A percentile compares a stretch with the other conserved stretches of the same genome.
Conservation (phyloP, 352 stramenopile species). For the Globisporangium nagaii region DNA sequence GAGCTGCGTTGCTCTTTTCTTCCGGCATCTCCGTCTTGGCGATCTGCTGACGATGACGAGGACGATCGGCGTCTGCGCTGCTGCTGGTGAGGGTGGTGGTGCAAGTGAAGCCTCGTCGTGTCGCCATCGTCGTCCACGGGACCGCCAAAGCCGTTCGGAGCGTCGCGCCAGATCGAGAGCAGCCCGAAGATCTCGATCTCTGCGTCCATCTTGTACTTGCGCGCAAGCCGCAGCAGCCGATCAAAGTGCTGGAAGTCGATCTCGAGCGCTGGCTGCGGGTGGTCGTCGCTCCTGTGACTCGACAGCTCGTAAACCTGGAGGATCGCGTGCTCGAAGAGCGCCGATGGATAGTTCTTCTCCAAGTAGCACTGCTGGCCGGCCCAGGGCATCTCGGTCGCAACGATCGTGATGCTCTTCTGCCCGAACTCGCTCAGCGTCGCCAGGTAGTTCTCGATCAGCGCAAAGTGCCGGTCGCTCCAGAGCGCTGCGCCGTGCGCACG, state of each 20-base stretch:
- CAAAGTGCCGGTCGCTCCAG: constrained; percentile 68
- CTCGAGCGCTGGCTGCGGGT: constrained; percentile 18
- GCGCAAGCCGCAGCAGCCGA: constrained; percentile 43
- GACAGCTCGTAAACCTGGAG: constrained; percentile 51
- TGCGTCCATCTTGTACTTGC: constrained; percentile 41
- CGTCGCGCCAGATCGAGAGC: constrained; percentile 62
- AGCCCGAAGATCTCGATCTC: constrained; percentile 78
- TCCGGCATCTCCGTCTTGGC: not conserved
- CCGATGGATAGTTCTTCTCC: constrained; percentile 57
- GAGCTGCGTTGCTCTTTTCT: not conserved
- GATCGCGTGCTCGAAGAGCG: constrained; percentile 64
- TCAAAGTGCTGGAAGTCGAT: constrained; percentile 74
- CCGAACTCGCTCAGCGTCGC: constrained; percentile 47
- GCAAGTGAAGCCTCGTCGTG: not conserved
- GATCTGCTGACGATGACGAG: constrained; percentile 2
- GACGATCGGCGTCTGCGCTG: not conserved
- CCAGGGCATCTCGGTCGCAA: constrained; percentile 76
- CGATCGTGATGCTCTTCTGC: constrained; percentile 68
- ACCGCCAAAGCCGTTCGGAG: constrained; percentile 48
- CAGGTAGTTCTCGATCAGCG: constrained; percentile 65
- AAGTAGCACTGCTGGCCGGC: constrained; percentile 72
- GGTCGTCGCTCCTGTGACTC: not conserved
- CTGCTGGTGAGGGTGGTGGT: not conserved
- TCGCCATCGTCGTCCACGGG: constrained; percentile 35
- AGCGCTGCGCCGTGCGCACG: constrained; percentile 39